Evolutionary conservation across 2,329 filamentous ascomycete species (phyloP).

Genomic region (Arthrinium phaeospermum): DNA sequence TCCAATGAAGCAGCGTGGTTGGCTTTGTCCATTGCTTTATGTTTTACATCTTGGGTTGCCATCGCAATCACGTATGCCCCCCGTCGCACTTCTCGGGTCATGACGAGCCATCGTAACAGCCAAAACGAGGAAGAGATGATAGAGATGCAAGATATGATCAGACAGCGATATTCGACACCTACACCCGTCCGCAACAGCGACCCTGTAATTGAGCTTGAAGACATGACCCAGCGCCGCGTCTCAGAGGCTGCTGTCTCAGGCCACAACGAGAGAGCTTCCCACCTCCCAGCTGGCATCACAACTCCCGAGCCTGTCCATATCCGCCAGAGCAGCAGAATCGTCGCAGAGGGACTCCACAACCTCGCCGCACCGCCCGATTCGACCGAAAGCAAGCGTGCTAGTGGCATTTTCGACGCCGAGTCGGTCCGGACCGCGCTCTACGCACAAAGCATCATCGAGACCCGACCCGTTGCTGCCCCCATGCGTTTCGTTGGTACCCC

Average conservation of each 20-base stretch:
- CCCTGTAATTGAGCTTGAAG: not conserved
- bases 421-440: not conserved
- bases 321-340: not conserved
- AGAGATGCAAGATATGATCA: not conserved
- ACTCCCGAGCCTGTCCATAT: not conserved
- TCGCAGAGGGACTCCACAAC: not conserved
- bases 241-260: not conserved
- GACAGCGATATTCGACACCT: not conserved
- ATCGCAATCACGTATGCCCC: not conserved
- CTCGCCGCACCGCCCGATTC: not conserved
- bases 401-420: conserved; percentile 5
- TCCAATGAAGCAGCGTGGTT: not conserved
- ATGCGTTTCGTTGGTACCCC: not conserved
- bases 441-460: conserved; percentile 2
- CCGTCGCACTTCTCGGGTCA: not conserved
- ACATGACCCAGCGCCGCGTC: not conserved
- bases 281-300: not conserved
- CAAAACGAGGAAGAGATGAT: not conserved
- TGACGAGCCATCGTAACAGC: not conserved
- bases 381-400: not conserved
- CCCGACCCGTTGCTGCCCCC: not conserved
- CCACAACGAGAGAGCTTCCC: not conserved
- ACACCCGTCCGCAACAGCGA: not conserved
- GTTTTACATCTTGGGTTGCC: not conserved
- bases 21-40: not conserved